A percentile compares a stretch with the other conserved stretches of the same genome.
These are phyloP conservation scores for Suillus alpinus DNA, from an alignment of 768 basidiomycete species.

Conservation along the genomic window DNA sequence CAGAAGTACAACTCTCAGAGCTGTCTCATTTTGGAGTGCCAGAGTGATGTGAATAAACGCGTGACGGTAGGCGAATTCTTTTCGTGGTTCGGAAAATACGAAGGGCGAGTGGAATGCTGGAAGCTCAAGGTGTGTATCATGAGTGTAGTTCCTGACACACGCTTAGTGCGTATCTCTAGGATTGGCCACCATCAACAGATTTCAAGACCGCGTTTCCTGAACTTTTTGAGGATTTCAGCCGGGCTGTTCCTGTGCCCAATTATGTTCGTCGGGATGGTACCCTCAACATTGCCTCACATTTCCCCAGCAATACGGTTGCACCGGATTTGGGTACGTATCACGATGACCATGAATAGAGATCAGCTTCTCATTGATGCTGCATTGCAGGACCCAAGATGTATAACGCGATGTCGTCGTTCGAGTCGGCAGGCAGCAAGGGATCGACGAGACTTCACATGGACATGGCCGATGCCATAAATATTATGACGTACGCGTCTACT, in stretches of 20 bases:
- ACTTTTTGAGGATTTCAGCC: conserved; percentile 80
- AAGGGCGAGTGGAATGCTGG: conserved; percentile 53
- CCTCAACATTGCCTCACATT: conserved; percentile 86
- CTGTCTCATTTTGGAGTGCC: conserved; percentile 80
- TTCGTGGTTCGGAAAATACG: conserved; percentile 66
- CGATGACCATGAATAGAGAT: conserved; percentile 5
- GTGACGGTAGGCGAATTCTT: conserved; percentile 81
- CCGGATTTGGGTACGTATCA: conserved; percentile 70
- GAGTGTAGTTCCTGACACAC: background rate
- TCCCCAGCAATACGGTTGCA: conserved; percentile 72
- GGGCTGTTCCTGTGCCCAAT: conserved; percentile 82
- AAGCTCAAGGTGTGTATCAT: conserved; percentile 67
- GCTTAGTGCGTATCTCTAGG: conserved; percentile 42
- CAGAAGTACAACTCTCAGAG: conserved; percentile 59
- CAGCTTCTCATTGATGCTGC: background rate
- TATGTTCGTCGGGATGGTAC: conserved; percentile 90
- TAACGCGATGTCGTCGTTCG: conserved; percentile 77
- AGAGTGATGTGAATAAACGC: conserved; percentile 61
- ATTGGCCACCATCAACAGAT: conserved; percentile 90
- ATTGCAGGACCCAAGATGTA: conserved; percentile 90
- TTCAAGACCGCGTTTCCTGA: conserved; percentile 83
- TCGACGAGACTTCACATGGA: conserved; percentile 92
- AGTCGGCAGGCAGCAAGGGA: conserved; percentile 68
- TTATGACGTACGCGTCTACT: conserved; percentile 74
- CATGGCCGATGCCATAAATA: conserved; percentile 90